These are phyloP conservation scores for Penicillium italicum DNA, from an alignment of 2,329 filamentous ascomycete genomes.

Conservation along the genomic window DNA sequence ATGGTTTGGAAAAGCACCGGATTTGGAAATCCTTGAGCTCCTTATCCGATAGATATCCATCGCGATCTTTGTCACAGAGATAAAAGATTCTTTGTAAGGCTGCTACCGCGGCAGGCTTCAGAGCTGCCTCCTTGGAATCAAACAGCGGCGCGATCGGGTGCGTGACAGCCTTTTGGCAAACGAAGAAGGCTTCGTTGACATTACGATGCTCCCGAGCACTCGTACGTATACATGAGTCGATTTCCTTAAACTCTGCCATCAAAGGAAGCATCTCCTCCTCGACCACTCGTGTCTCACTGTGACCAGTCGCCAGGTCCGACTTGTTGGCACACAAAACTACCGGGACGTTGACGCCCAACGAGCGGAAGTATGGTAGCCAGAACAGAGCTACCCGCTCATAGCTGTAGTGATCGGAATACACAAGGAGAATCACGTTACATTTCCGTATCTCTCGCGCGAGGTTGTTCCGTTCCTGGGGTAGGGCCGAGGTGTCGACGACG, in stretches of 20 bases:
- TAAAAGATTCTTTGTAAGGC: slow-evolving; percentile 91
- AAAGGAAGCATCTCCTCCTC: slow-evolving; percentile 97
- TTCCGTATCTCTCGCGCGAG: slow-evolving; percentile 93
- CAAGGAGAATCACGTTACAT: slow-evolving; percentile 91
- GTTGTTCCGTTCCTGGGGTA: slow-evolving; percentile 86
- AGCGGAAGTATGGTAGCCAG: slow-evolving; percentile 98
- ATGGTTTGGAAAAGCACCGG: slow-evolving; percentile 85
- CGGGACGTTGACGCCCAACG: slow-evolving; percentile 95
- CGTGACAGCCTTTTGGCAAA: slow-evolving; percentile 96
- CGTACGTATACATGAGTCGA: slow-evolving; percentile 93
- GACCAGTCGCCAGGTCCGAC: slow-evolving; percentile 75
- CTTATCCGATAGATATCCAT: slow-evolving; percentile 82
- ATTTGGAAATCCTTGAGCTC: slow-evolving; percentile 89
- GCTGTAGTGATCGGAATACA: slow-evolving; percentile 98
- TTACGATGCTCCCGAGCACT: slow-evolving; percentile 90
- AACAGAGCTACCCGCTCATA: slow-evolving; percentile 96
- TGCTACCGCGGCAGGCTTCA: slow-evolving; percentile 85
- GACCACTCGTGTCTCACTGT: slow-evolving; percentile 75
- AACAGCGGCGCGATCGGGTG: slow-evolving; percentile 95
- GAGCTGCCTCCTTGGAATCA: slow-evolving; percentile 83
- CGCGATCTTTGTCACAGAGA: slow-evolving; percentile 92
- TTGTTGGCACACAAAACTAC: slow-evolving; percentile 98
- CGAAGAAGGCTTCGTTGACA: slow-evolving; percentile 93
- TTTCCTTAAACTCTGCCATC: slow-evolving; percentile 98
- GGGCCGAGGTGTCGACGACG: slow-evolving; percentile 93